Evolutionary conservation across 164 flowering plant species (phyloP).

Genomic region (Santalum album): DNA sequence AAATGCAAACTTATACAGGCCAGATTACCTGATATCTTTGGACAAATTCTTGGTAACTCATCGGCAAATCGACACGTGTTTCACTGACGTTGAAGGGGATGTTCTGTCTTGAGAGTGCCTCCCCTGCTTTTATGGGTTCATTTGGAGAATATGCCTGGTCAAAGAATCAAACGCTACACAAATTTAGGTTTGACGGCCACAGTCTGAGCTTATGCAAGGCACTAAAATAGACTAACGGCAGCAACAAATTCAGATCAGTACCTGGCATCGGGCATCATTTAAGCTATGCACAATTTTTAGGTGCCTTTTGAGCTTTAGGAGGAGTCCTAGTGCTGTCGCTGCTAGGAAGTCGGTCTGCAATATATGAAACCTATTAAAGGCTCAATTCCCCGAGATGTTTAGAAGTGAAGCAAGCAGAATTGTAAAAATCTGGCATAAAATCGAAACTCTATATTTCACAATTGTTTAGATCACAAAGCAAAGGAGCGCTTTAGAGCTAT

Average conservation of each 20-base stretch:
- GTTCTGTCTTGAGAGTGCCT: conserved; percentile 64
- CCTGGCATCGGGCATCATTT: conserved; percentile 92
- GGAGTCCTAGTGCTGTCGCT: conserved; percentile 81
- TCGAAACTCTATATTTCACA: too few relatives aligned
- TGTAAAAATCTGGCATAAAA: too few relatives aligned
- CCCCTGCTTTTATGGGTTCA: conserved; percentile 74
- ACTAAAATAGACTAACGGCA: not conserved
- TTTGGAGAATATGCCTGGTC: conserved; percentile 71
- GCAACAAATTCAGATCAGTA: conserved; percentile 10
- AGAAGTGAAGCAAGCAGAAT: too few relatives aligned
- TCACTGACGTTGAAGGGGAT: conserved; percentile 55
- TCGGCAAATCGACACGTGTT: conserved; percentile 34
- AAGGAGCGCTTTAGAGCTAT: too few relatives aligned
- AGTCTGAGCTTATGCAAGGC: not conserved
- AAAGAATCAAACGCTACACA: not conserved
- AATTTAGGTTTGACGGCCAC: not conserved
- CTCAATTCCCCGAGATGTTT: not conserved
- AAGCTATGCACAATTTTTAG: conserved; percentile 68
- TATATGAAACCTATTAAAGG: not conserved
- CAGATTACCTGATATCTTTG: conserved; percentile 76
- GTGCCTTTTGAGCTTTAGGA: conserved; percentile 81
- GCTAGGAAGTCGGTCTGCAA: conserved; percentile 66
- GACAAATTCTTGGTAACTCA: conserved; percentile 42
- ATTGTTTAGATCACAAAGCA: too few relatives aligned
- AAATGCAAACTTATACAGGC: not conserved